Conservation (phyloP, 306 rosid genomes). For the Rubus idaeus region DNA sequence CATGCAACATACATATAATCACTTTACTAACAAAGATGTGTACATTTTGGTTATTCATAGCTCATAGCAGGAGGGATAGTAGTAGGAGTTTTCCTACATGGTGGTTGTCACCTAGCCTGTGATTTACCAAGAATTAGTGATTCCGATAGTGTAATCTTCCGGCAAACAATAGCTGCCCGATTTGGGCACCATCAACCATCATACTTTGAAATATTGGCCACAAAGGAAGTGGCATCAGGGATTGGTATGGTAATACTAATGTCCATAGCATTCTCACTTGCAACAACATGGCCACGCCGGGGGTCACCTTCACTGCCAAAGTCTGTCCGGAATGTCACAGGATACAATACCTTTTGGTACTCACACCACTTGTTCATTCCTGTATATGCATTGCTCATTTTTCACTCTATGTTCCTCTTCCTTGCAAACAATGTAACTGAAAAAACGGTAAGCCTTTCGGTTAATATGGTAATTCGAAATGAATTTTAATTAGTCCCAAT, state of each 20-base stretch:
- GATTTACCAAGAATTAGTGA: conserved; percentile 83
- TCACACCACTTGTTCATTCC: conserved; percentile 86
- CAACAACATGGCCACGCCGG: conserved; percentile 87
- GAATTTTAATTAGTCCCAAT: too few relatives aligned
- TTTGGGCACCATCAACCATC: conserved; percentile 77
- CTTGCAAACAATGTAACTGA: conserved; percentile 58
- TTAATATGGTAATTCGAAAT: too few relatives aligned
- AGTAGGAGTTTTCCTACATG: conserved; percentile 80
- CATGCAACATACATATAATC: too few relatives aligned
- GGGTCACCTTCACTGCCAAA: conserved; percentile 51
- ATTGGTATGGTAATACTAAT: conserved; percentile 66
- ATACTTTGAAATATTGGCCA: conserved; percentile 57
- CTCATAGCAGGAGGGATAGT: conserved; percentile 79
- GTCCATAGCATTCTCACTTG: conserved; percentile 71
- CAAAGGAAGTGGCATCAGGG: conserved; percentile 69
- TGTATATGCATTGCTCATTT: conserved; percentile 74
- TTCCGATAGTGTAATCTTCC: conserved; percentile 50
- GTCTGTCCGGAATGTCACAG: conserved; percentile 62
- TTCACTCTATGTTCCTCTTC: conserved; percentile 90
- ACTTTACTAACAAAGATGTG: not conserved
- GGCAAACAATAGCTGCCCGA: conserved; percentile 54
- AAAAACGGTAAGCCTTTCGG: conserved; percentile 55
- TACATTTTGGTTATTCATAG: conserved; percentile 26
- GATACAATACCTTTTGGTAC: conserved; percentile 86
- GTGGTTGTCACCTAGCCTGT: conserved; percentile 85